Percentiles rank a stretch among this genome's conserved stretches.
Conservation (phyloP, 2,329 filamentous ascomycete genomes). For the Fusarium staphyleae region DNA sequence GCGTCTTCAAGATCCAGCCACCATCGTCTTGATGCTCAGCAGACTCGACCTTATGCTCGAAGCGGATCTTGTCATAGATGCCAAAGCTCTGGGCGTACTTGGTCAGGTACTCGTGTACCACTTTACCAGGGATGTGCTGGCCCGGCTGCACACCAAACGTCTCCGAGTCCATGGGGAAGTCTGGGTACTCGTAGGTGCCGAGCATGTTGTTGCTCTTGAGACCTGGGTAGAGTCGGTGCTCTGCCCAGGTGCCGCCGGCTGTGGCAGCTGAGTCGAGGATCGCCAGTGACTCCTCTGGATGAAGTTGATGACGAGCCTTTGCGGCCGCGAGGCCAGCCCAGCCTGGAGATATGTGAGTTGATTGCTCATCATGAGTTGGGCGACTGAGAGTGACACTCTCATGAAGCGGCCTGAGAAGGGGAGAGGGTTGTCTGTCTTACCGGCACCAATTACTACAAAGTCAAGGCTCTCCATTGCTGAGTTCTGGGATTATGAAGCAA, state of each 20-base stretch:
- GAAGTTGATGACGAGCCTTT: constrained; percentile 66
- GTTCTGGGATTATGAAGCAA: not conserved
- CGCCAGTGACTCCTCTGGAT: constrained; percentile 63
- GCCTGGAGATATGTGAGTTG: constrained; percentile 29
- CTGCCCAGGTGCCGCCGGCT: constrained; percentile 74
- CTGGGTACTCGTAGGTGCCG: constrained; percentile 76
- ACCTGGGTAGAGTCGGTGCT: constrained; percentile 70
- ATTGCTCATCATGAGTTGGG: not conserved
- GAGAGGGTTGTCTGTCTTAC: constrained; percentile 48
- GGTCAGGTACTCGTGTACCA: constrained; percentile 57
- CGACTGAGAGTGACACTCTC: not conserved
- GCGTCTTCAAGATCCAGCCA: constrained; percentile 49
- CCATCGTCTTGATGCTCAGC: constrained; percentile 52
- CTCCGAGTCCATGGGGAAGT: constrained; percentile 71
- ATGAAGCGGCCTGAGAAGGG: not conserved
- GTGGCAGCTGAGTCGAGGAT: constrained; percentile 65
- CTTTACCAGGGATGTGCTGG: constrained; percentile 56
- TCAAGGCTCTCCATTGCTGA: constrained; percentile 53
- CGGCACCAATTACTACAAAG: constrained; percentile 60
- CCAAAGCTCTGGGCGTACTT: constrained; percentile 54
- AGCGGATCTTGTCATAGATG: constrained; percentile 51
- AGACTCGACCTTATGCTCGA: constrained; percentile 48
- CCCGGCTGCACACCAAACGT: constrained; percentile 56
- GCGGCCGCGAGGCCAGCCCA: constrained; percentile 65
- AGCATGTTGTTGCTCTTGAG: constrained; percentile 78